Base-by-base conservation (phyloP, 768 basidiomycete species). In the Russula sp. region DNA sequence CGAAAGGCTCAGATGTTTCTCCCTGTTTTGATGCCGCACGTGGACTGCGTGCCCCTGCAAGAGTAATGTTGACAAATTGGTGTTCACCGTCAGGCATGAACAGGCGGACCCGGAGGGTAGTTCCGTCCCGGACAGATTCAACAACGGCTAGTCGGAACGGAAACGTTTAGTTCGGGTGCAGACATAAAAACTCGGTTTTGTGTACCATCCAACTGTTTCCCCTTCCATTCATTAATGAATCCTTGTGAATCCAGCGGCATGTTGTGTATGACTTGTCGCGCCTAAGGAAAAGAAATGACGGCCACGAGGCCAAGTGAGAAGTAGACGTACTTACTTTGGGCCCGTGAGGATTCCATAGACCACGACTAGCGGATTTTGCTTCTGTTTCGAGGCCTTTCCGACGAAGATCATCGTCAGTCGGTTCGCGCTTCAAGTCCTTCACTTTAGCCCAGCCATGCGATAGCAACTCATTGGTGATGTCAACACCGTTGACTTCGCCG, bases 111-210 rank as follows among this genome's bases (percentile, higher is more conserved):
- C 96, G 89, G 34, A 98, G 77, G 32, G 92, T 95, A 24, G 91
- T 89, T 55, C 94, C 96, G 72, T 98, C 95, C 56, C 90, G 84
- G 58, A 98, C 94, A 72, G 90, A 88, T 76, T 99, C 96, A 63
- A 98, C 92, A 65, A 98, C 83, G 54, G 90, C 94, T 95, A 63
- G 3, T 32, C 22, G 28, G 63, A 18, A 48, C 46, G 49, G 1
- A 51, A 11, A 24, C 38, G 11, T 11, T 34, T 56, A 28, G 34
- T 48, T 38, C 40, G 38, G 30, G 42, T 44, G n/a, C 42, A 67
- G 22, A 53, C 49, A 71, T 22, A 71, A 63, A 34, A 50, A 46
- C 34, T 59, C 69, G 42, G 36, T 28, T n/a, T 36, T 49, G 69
- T 76, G 64, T 75, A 92, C 92, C 94, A 71, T 97, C 94, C 61